Evolutionary conservation across 139 green algal species (phyloP).

Genomic region (Tetratostichococcus sp.): DNA sequence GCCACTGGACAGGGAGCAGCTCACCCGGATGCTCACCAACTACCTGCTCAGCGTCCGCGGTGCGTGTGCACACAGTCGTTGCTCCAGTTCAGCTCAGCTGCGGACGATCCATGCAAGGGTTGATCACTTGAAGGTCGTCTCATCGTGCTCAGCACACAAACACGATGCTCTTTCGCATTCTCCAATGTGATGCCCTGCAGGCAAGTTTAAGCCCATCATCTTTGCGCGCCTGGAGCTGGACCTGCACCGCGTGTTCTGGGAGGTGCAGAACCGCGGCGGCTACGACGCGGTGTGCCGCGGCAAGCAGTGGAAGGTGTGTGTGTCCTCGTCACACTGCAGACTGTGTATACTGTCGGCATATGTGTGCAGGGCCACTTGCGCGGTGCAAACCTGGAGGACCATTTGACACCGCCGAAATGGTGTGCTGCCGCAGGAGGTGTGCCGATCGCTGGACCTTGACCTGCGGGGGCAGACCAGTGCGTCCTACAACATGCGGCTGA

Average conservation of each 20-base stretch:
- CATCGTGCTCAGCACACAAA: too few relatives aligned
- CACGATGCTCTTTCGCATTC: too few relatives aligned
- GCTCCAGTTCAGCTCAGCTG: too few relatives aligned
- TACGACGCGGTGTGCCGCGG: constrained; percentile 59
- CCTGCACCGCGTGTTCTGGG: constrained; percentile 64
- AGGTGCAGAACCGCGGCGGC: constrained; percentile 61
- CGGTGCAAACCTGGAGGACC: too few relatives aligned
- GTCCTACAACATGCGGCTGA: constrained; percentile 66
- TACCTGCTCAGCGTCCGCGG: constrained; percentile 43
- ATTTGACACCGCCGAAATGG: too few relatives aligned
- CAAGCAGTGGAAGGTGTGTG: constrained; percentile 61
- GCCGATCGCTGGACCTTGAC: constrained; percentile 53
- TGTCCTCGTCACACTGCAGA: not conserved
- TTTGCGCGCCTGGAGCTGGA: constrained; percentile 67
- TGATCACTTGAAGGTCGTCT: too few relatives aligned
- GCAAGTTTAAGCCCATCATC: constrained; percentile 61
- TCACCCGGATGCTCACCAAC: constrained; percentile 48
- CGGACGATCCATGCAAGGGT: too few relatives aligned
- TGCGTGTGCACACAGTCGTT: not conserved
- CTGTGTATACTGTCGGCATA: too few relatives aligned
- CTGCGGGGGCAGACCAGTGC: constrained; percentile 56
- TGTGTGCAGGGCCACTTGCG: too few relatives aligned
- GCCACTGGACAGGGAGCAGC: constrained; percentile 26
- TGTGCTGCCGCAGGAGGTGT: constrained; percentile 43
- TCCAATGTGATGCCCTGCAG: not conserved